A percentile compares a stretch with the other conserved stretches of the same genome.
phyloP scores from a whole-genome alignment of 1,284 basidiomycete species.

The Tylopilus sp. region DNA sequence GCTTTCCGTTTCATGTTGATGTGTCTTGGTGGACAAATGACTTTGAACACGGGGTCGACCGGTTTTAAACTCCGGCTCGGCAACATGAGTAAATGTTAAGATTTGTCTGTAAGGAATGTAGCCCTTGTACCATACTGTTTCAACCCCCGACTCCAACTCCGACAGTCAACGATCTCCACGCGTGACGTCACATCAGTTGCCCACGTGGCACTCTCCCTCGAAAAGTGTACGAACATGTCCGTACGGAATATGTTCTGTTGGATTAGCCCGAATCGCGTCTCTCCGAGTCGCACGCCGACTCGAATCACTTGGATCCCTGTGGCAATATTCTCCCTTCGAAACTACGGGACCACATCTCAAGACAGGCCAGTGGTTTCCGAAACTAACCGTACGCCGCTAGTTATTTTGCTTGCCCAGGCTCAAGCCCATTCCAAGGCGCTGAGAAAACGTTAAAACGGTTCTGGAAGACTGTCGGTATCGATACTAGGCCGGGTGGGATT shows the following conservation, averaged over 20 bases:
- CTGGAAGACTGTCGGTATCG: conserved; percentile 83
- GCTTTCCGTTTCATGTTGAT: conserved; percentile 25
- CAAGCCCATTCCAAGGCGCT: conserved; percentile 53
- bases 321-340: conserved; percentile 1
- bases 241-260: conserved; percentile 2
- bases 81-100: too few relatives aligned
- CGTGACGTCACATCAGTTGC: conserved; percentile 24
- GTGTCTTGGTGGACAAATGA: neutral
- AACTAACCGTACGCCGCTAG: conserved; percentile 47
- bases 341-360: conserved; percentile 16
- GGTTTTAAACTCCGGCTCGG: too few relatives aligned
- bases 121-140: too few relatives aligned
- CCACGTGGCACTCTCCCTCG: conserved; percentile 23
- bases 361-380: conserved; percentile 48
- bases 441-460: conserved; percentile 83
- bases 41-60: too few relatives aligned
- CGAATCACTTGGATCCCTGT: neutral
- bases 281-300: neutral
- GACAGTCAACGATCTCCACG: neutral
- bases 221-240: conserved; percentile 13
- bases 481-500: conserved; percentile 54
- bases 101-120: too few relatives aligned
- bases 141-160: too few relatives aligned
- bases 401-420: conserved; percentile 4
- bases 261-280: conserved; percentile 2